Percentiles rank a stretch among this genome's conserved stretches.
These are phyloP conservation scores for Zea luxurians DNA, from an alignment of 176 grass and related monocot species.

Conservation along the genomic window DNA sequence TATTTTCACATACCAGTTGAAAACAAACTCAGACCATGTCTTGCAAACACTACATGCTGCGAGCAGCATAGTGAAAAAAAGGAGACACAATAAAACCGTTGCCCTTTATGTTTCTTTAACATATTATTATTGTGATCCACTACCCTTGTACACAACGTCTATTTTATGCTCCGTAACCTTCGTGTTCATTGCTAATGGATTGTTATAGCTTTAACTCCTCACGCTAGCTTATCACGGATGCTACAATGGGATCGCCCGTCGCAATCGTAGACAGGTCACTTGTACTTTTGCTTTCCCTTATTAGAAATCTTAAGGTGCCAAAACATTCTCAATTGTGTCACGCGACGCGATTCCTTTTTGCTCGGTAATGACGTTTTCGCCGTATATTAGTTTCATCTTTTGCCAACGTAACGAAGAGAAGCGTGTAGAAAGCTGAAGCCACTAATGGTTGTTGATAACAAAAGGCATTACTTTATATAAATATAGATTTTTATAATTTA, in stretches of 20 bases:
- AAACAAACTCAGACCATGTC: too few species aligned
- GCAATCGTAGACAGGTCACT: slow-evolving; percentile 15
- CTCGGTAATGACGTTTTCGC: slow-evolving; percentile 35
- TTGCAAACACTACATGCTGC: too few species aligned
- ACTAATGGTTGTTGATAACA: slow-evolving; percentile 49
- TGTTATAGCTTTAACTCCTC: slow-evolving; percentile 13
- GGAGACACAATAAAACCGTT: background rate
- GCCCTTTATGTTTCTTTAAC: slow-evolving; percentile 1
- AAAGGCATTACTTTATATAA: slow-evolving; percentile 1
- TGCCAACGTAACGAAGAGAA: slow-evolving; percentile 30
- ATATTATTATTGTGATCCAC: background rate
- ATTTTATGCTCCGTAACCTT: slow-evolving; percentile 13
- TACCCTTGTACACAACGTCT: background rate
- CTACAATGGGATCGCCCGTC: slow-evolving; percentile 31
- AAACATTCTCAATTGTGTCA: slow-evolving; percentile 10
- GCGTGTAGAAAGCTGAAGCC: slow-evolving; percentile 38
- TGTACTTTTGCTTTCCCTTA: slow-evolving; percentile 31
- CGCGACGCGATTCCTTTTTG: slow-evolving; percentile 32
- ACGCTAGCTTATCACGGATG: slow-evolving; percentile 31
- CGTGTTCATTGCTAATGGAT: slow-evolving; percentile 23
- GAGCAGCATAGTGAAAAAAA: background rate
- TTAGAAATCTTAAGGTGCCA: slow-evolving; percentile 24
- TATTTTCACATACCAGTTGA: too few species aligned
- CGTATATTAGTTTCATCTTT: slow-evolving; percentile 39
- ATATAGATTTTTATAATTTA: too few species aligned